Conservation (phyloP, 768 basidiomycete species). For the Lactarius hatsudake region DNA sequence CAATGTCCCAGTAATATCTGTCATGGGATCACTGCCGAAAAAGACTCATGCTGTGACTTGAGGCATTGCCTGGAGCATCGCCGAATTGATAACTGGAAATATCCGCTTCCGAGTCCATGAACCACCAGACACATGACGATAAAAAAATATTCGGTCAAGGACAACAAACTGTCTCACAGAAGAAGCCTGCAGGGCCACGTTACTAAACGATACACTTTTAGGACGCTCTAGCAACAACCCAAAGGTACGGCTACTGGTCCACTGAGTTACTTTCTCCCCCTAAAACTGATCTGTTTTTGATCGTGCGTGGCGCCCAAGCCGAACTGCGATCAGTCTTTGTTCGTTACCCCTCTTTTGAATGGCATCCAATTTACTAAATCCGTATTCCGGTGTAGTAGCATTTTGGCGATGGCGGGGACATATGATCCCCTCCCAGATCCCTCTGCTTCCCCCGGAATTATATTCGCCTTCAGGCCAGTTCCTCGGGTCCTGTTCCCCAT, state of each 20-base stretch:
- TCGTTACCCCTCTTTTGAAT: conserved; percentile 9
- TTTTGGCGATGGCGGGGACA: conserved; percentile 10
- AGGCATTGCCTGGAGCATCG: neutral
- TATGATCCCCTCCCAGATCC: conserved; percentile 18
- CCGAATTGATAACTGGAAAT: conserved; percentile 19
- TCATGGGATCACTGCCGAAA: conserved; percentile 10
- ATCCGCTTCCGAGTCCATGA: conserved; percentile 19
- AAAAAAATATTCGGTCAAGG: conserved; percentile 1
- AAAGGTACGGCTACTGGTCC: neutral
- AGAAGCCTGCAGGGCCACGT: conserved; percentile 6
- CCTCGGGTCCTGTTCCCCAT: conserved; percentile 25
- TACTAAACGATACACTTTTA: conserved; percentile 6
- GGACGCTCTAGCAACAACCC: neutral
- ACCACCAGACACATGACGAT: conserved; percentile 22
- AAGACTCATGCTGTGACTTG: neutral
- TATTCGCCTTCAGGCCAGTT: conserved; percentile 12
- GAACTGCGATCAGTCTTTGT: conserved; percentile 8
- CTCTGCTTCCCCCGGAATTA: conserved; percentile 19
- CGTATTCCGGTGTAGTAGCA: neutral
- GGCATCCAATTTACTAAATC: conserved; percentile 13
- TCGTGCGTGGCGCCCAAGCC: conserved; percentile 16
- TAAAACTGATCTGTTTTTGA: conserved; percentile 17
- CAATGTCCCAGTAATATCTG: neutral
- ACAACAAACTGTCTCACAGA: conserved; percentile 2
- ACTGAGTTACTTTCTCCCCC: conserved; percentile 7